Base-by-base conservation (phyloP, 208 protist species). In the Naegleria gruberi region DNA sequence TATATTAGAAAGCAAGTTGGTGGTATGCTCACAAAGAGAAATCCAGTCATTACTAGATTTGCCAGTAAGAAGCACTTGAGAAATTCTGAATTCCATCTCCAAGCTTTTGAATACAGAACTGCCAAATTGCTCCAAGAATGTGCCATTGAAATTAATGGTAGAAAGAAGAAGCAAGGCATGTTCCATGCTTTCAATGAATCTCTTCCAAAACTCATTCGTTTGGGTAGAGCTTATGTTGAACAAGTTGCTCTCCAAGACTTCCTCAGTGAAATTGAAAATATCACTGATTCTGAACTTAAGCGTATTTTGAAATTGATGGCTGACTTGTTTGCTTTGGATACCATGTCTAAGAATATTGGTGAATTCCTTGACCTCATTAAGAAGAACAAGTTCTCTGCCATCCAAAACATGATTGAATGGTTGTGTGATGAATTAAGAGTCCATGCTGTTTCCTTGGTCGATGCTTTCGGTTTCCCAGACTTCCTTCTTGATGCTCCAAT, bases 381-480 rank as follows among this genome's bases (percentile, higher is more conserved):
- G n/a, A 87, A 37, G 12, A 55, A 19, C 12, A 55, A 47, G 40
- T 15, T 19, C 41, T 30, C 15, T 40, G 82, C 82, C 41, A 87
- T 87, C 37, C 17, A 15, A 41, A 55, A 55, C 26, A n/a, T 87
- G 43, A 5, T 87, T 10, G n/a, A 34, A 34, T 26, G 42, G 17
- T 46, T 86, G 82, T 93, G 89, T 89, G 2, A 23, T 57, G 55
- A 87, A 44, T 40, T 93, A 81, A 88, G 90, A 89, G 77, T 87
- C 51, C 34, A 92, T 41, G 82, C 91, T 34, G 77, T 95, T 23
- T 89, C 89, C 30, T 81, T 95, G 0, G 89, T 92, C 19, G 92
- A 94, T 83, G 90, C 93, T 43, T 95, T 95, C 55, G 92, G 91
- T 73, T 92, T 95, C 74, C 93, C 93, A 23, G 85, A 94, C 83